Evolutionary conservation across 352 stramenopile species (phyloP), one percentile per base, ranked within the genome.

Genomic region (Phytophthora tubulina): DNA sequence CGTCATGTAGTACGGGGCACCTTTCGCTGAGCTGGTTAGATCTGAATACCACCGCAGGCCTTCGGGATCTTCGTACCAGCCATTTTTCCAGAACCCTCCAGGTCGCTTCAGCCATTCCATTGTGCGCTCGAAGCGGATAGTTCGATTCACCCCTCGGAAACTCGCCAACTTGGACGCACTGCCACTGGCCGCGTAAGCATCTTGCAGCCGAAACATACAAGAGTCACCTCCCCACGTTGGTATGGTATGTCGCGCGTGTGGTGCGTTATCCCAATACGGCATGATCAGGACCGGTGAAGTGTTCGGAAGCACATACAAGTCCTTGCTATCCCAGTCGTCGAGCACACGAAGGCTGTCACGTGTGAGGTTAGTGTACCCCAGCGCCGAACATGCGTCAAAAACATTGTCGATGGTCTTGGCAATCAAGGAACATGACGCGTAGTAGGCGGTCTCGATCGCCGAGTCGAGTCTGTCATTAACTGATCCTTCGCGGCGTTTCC

Each of bases 201-300:
- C 45, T 62, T 63, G 53, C 42, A 78, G 42, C 5, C 59, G 70
- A 62, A 73, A 70, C 44, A 71, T 58, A 21, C 73, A 79, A 3
- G 73, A 45, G 27, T 62, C 65, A 32, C 80, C 80, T 55, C 79
- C 72, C 38, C 31, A 63, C 4, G 72, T 74, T 2, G 80, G 78
- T 2, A 88, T 41, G 2, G 41, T 72, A n/a, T 76, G 82, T 13
- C 73, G 73, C 11, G 39, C 35, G 8, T 56, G 48, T 0, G 59
- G 13, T 0, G 55, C 48, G 45, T 86, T 84, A 32, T 88, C 82
- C 60, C 54, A 78, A 55, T 64, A 84, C 5, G 82, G 80, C 45
- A 88, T 56, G 14, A 80, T 74, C 3, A 87, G 44, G 49, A 89
- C 57, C 2, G 81, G 81, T 10, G 86, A 50, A 15, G 79, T 72